These are phyloP conservation scores for Thinopyrum elongatum DNA, from an alignment of 176 grass and related monocot species.

Conservation along the genomic window DNA sequence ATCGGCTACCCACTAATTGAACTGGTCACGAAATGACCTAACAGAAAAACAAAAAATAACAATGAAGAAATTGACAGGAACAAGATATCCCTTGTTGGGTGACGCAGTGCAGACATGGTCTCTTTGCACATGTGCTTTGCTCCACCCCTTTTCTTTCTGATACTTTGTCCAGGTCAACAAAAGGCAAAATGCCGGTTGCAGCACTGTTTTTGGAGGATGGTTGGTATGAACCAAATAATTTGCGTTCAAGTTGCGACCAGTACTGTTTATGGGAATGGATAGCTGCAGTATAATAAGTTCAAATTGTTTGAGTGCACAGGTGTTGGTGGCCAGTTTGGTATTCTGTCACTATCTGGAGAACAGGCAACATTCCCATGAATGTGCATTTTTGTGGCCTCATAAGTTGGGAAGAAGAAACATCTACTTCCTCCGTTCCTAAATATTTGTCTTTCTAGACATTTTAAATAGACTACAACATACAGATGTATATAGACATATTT, in stretches of 20 bases:
- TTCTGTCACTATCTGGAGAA: slow-evolving; percentile 20
- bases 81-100: not conserved
- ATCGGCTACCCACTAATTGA: not conserved
- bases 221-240: not conserved
- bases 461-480: no score
- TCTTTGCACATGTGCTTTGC: not conserved
- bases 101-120: not conserved
- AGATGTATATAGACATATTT: no score
- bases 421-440: no score
- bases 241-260: not conserved
- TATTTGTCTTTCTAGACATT: no score
- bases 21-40: not conserved
- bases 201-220: not conserved
- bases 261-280: not conserved
- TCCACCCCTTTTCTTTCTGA: not conserved
- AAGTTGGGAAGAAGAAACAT: slow-evolving; percentile 5
- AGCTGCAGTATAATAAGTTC: not conserved
- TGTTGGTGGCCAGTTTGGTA: not conserved
- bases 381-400: not conserved
- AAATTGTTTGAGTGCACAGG: not conserved
- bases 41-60: not conserved
- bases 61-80: not conserved
- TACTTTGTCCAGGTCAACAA: not conserved
- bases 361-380: not conserved
- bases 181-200: not conserved